Conservation (phyloP, 768 basidiomycete species). For the Hirschioporus abietinus region DNA sequence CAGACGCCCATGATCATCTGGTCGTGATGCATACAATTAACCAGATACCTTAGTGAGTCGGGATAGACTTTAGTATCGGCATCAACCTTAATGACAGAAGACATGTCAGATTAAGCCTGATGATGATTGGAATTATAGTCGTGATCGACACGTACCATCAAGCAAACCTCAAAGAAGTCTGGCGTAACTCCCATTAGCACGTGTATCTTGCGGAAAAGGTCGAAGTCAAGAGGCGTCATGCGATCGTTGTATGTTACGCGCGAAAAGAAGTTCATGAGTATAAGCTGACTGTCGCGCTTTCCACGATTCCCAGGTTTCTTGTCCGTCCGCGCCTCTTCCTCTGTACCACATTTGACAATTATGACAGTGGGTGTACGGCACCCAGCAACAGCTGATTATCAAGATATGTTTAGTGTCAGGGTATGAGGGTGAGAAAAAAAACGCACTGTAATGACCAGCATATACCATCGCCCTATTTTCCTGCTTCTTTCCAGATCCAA, state of each 20-base stretch:
- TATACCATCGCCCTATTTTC: conserved; percentile 98
- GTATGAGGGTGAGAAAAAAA: not conserved
- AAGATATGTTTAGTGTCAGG: conserved; percentile 3
- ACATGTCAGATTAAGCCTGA: conserved; percentile 5
- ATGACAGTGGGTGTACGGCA: conserved; percentile 92
- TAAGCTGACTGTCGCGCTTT: conserved; percentile 96
- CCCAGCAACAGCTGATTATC: conserved; percentile 63
- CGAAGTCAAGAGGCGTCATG: conserved; percentile 96
- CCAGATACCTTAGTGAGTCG: conserved; percentile 82
- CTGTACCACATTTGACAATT: conserved; percentile 94
- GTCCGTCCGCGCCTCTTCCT: conserved; percentile 72
- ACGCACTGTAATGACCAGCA: conserved; percentile 98
- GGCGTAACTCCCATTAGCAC: conserved; percentile 98
- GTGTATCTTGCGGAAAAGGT: conserved; percentile 95
- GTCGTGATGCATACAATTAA: conserved; percentile 99
- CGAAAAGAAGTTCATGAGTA: conserved; percentile 99
- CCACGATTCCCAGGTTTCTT: conserved; percentile 98
- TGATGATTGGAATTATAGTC: conserved; percentile 8
- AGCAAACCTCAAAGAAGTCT: conserved; percentile 93
- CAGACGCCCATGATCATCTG: conserved; percentile 99
- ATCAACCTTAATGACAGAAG: conserved; percentile 64
- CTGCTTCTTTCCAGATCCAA: conserved; percentile 83
- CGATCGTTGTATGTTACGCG: conserved; percentile 99
- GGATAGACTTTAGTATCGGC: conserved; percentile 97
- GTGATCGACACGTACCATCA: conserved; percentile 71